Base-by-base conservation (phyloP, 139 green algal species). In the Chlorella vulgaris region DNA sequence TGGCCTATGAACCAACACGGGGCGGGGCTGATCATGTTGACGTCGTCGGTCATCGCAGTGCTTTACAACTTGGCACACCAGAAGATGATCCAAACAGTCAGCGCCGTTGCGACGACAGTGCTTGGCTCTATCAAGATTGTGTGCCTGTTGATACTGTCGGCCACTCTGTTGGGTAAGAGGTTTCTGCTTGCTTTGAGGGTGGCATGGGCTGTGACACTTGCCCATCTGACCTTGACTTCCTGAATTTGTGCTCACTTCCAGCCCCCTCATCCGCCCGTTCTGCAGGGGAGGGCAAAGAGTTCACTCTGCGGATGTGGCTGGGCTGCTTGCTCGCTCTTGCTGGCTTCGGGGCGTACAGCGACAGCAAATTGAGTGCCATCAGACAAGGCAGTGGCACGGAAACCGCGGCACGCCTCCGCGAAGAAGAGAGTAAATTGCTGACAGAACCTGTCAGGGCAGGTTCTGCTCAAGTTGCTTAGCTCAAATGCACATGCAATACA, bases 61-160 rank as follows among this genome's bases (percentile, higher is more conserved):
- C 35, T 33, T 47, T 83, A 76, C 65, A 83, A 83, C 77, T 47
- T 83, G 65, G 77, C 68, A 33, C 88, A 92, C 81, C 77, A 50
- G 35, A 42, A 87, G 35, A 88, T 92, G 86, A 91, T 92, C 29
- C 86, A 92, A 76, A 70, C 67, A 31, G 92, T 82, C 24, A 85
- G 70, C 15, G 89, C 88, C 26, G 87, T 90, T 21, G 88, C 88
- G 18, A 93, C 89, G 22, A 93, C 89, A 10, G 89, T 93, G 40
- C 76, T 93, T 24, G 89, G 89, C 18, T 86, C 90, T 74, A 69
- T 89, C 67, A 93, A 93, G 66, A 91, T 93, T 50, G 81, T 91
- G 21, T 85, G 69, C 19, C 77, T 93, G 33, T 61, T 93, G 51
- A 7, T 91, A 43, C 74, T 89, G 28, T 91, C 86, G 24, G 76